Evolutionary conservation across 106 monocot species (phyloP).

Genomic region (Xerophyta viscosa): DNA sequence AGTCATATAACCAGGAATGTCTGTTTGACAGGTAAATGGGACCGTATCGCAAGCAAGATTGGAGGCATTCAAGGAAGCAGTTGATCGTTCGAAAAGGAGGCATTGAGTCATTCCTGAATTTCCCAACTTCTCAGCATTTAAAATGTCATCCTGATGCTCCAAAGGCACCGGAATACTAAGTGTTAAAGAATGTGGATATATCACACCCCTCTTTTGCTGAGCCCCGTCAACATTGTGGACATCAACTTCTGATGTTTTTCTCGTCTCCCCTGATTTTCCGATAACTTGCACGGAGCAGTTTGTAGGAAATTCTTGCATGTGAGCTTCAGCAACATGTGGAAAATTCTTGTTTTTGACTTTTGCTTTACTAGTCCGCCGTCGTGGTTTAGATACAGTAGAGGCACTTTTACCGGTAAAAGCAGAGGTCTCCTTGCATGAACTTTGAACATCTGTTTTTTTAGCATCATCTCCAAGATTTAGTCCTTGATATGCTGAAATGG

Average conservation of each 20-base stretch:
- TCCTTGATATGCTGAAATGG: conserved; percentile 17
- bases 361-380: conserved; percentile 3
- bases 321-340: conserved; percentile 7
- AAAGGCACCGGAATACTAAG: conserved; percentile 4
- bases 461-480: conserved; percentile 18
- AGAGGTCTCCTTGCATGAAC: conserved; percentile 12
- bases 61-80: conserved; percentile 7
- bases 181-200: conserved; percentile 1
- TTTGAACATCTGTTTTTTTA: conserved; percentile 11
- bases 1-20: conserved; percentile 12
- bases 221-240: conserved; percentile 5
- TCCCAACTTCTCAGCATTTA: conserved; percentile 9
- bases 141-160: background rate
- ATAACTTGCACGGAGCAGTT: conserved; percentile 10
- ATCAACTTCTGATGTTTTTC: conserved; percentile 1
- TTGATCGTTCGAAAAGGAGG: conserved; percentile 3
- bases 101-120: conserved; percentile 4
- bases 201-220: conserved; percentile 12
- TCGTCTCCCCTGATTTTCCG: conserved; percentile 1
- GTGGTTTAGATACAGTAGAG: conserved; percentile 5
- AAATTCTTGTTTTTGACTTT: conserved; percentile 10
- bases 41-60: conserved; percentile 11
- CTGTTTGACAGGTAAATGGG: conserved; percentile 9
- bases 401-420: conserved; percentile 13
- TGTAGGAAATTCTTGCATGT: conserved; percentile 20